phyloP scores from a whole-genome alignment of 176 grass and related monocot species.

The Juncus inflexus region DNA sequence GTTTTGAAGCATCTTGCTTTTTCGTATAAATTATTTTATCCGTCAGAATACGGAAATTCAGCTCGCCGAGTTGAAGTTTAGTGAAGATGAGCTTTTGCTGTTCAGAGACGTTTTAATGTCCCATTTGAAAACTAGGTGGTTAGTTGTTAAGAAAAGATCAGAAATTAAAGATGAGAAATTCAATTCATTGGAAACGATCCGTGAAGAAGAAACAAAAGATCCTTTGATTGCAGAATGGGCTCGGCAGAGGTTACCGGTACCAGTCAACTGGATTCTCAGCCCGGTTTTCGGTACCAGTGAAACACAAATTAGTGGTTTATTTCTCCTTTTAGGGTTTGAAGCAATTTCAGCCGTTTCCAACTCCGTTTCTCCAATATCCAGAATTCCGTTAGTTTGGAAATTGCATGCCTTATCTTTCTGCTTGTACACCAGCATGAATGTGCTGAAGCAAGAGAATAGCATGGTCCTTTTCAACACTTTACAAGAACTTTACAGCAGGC shows the following conservation, averaged over 20 bases:
- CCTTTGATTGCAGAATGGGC: constrained; percentile 56
- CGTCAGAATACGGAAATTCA: constrained; percentile 11
- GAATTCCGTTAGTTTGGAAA: constrained; percentile 77
- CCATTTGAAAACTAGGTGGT: constrained; percentile 87
- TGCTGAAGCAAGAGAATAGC: constrained; percentile 58
- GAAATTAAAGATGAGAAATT: constrained; percentile 32
- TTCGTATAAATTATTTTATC: constrained; percentile 46
- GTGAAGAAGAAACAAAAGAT: constrained; percentile 64
- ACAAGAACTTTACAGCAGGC: constrained; percentile 75
- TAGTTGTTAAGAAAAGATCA: constrained; percentile 54
- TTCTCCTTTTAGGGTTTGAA: constrained; percentile 82
- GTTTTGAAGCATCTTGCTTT: constrained; percentile 67
- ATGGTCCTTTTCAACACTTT: constrained; percentile 64
- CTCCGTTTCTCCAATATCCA: constrained; percentile 22
- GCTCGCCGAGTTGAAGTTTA: constrained; percentile 52
- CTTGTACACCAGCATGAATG: constrained; percentile 56
- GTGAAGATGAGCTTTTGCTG: constrained; percentile 62
- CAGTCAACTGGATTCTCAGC: constrained; percentile 85
- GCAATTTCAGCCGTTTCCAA: constrained; percentile 43
- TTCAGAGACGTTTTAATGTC: constrained; percentile 63
- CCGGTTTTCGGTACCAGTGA: constrained; percentile 58
- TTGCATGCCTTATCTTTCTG: constrained; percentile 78
- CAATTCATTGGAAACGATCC: constrained; percentile 65
- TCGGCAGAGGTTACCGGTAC: constrained; percentile 77
- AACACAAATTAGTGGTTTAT: constrained; percentile 52